These are phyloP conservation scores for Sordariomycetes sp. DNA, from an alignment of 2,329 filamentous ascomycete species.

Conservation along the genomic window DNA sequence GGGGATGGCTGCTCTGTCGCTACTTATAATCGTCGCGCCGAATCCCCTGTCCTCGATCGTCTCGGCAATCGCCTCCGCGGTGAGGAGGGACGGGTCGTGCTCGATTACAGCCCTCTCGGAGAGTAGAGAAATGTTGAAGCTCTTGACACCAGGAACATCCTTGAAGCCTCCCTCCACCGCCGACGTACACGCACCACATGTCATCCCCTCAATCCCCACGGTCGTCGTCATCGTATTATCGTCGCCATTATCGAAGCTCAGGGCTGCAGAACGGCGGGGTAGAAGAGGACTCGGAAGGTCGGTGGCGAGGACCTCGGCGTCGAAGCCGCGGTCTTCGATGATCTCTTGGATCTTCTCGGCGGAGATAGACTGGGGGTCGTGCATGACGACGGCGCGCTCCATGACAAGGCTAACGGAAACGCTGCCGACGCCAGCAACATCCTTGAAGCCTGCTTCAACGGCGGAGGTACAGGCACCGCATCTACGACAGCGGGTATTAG, in stretches of 20 bases:
- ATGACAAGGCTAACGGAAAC: constrained; percentile 92
- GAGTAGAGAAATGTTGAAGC: constrained; percentile 72
- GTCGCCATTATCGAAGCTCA: constrained; percentile 18
- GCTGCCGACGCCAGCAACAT: constrained; percentile 67
- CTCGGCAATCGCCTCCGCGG: constrained; percentile 42
- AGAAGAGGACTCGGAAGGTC: constrained; percentile 52
- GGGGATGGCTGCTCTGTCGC: constrained; percentile 33
- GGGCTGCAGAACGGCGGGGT: constrained; percentile 20
- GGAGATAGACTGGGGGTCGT: constrained; percentile 65
- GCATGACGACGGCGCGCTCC: constrained; percentile 89
- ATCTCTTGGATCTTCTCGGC: constrained; percentile 71
- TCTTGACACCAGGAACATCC: constrained; percentile 59
- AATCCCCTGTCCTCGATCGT: constrained; percentile 67
- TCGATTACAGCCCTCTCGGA: constrained; percentile 80
- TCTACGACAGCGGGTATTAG: constrained; percentile 37
- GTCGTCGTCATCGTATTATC: constrained; percentile 56
- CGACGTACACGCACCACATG: constrained; percentile 80
- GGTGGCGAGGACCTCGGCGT: constrained; percentile 77
- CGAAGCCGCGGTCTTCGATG: constrained; percentile 87
- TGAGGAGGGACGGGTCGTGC: constrained; percentile 53
- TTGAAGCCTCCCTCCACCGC: constrained; percentile 75
- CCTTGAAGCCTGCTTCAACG: constrained; percentile 85
- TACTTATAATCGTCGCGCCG: constrained; percentile 68
- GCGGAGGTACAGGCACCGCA: constrained; percentile 93
- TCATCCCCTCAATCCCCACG: constrained; percentile 77